These are phyloP conservation scores for Vicia villosa DNA, from an alignment of 306 rosid species.

Conservation along the genomic window DNA sequence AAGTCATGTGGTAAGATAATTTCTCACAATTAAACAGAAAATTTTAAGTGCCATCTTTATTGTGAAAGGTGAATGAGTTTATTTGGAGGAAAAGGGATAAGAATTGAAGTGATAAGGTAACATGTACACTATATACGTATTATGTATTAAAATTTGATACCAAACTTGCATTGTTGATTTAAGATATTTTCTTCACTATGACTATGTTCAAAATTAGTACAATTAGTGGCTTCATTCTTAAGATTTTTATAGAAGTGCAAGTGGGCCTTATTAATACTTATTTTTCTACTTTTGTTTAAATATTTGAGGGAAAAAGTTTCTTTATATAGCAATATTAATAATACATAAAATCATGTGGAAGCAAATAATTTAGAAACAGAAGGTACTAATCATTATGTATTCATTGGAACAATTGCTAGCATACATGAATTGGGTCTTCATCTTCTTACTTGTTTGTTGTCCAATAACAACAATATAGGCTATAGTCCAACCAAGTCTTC, in stretches of 20 bases:
- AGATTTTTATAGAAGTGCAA: conserved; percentile 1
- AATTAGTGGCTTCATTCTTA: not conserved
- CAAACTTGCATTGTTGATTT: not conserved
- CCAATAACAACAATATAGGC: conserved; percentile 34
- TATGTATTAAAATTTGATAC: too few species aligned
- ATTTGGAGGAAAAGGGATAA: too few species aligned
- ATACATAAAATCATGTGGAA: conserved; percentile 16
- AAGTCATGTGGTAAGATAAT: too few species aligned
- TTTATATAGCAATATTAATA: not conserved
- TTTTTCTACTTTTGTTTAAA: conserved; percentile 10
- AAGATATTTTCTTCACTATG: conserved; percentile 2
- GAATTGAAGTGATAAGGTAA: too few species aligned
- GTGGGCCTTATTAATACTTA: not conserved
- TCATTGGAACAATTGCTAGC: conserved; percentile 1
- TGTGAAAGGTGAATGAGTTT: too few species aligned
- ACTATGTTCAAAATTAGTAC: not conserved
- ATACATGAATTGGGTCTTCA: conserved; percentile 19
- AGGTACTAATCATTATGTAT: not conserved
- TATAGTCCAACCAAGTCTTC: conserved; percentile 33
- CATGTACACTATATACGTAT: too few species aligned
- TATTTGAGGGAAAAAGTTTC: conserved; percentile 1
- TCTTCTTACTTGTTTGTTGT: conserved; percentile 27
- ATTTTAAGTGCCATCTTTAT: too few species aligned
- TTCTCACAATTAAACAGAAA: too few species aligned
- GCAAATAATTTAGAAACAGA: not conserved